These are phyloP conservation scores for Epichloe baconii DNA, from an alignment of 2,329 filamentous ascomycete genomes.

Conservation along the genomic window DNA sequence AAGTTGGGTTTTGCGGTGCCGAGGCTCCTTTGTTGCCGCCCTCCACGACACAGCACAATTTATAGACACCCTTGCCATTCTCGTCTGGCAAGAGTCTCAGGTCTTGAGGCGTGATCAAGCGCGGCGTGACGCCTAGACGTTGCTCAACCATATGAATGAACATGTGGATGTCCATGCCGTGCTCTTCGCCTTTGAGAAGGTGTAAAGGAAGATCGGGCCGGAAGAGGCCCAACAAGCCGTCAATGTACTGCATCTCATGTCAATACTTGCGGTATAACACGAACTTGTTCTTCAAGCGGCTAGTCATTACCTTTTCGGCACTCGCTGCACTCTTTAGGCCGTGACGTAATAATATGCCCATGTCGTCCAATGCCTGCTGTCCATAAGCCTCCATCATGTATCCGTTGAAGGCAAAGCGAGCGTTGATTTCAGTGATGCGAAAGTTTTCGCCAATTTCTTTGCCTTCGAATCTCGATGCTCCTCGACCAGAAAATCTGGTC, in stretches of 20 bases:
- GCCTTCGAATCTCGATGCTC: slow-evolving; percentile 6
- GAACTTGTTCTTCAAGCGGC: background rate
- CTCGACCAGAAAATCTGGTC: slow-evolving; percentile 27
- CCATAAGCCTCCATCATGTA: slow-evolving; percentile 19
- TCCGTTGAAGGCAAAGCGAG: slow-evolving; percentile 27
- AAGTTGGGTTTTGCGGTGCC: background rate
- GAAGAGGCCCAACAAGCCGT: slow-evolving; percentile 19
- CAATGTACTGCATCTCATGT: slow-evolving; percentile 15
- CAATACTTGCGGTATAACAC: background rate
- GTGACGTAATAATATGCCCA: slow-evolving; percentile 3
- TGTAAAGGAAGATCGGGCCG: slow-evolving; percentile 18
- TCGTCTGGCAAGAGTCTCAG: slow-evolving; percentile 19
- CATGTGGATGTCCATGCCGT: slow-evolving; percentile 26
- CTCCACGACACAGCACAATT: slow-evolving; percentile 17
- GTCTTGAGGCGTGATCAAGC: slow-evolving; percentile 20
- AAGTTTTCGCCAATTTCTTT: slow-evolving; percentile 12
- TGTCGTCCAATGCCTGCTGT: slow-evolving; percentile 15
- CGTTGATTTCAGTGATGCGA: slow-evolving; percentile 28
- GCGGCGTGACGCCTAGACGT: slow-evolving; percentile 17
- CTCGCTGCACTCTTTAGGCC: slow-evolving; percentile 14
- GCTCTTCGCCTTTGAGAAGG: slow-evolving; percentile 24
- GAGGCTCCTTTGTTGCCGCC: background rate
- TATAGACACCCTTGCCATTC: slow-evolving; percentile 11
- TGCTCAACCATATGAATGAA: slow-evolving; percentile 18
- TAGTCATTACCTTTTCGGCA: slow-evolving; percentile 2